Base-by-base conservation (phyloP, 768 basidiomycete species). In the Boletales sp. region DNA sequence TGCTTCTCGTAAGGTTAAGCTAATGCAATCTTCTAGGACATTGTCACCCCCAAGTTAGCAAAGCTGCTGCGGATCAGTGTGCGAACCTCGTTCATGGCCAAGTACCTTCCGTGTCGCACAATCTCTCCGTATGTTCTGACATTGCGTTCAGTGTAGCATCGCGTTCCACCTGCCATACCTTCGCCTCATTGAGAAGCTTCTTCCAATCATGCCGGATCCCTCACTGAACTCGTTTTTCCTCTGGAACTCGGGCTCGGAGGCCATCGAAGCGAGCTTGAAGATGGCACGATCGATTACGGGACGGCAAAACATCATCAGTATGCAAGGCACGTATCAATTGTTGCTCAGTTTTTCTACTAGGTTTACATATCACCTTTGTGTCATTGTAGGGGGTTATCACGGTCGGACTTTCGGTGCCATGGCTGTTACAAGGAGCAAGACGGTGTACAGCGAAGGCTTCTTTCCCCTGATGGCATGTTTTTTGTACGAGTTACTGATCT, bases 181-280 rank as follows among this genome's bases (percentile, higher is more conserved):
- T 17, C 77, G 83, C 44, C 87, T 97, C 59, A 87, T 97, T 61
- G 81, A 95, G 66, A 80, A 79, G 48, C 78, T 97, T 8, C 71
- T 95, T 12, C 90, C 93, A 0, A 71, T 87, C 51, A 94, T 98
- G 93, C 94, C 94, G 2, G 73, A 94, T 70, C 78, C 84, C 0
- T 94, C 92, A 1, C 77, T 98, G 31, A 88, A 95, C 66, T 90
- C 90, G 21, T 97, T 97, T 78, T 96, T 94, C 80, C 91, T 96
- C 71, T 91, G 89, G 88, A 97, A 91, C 73, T 94, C 93, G 2
- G 95, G 95, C 3, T 86, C 91, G 1, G 95, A 98, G 68, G 95
- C 94, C 1, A 79, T 93, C 39, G 94, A 96, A 70, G 90, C 84
- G 1, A 78, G 92, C 3, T 70, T 98, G 55, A 97, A 96, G 72